A percentile compares a stretch with the other conserved stretches of the same genome.
phyloP scores from a whole-genome alignment of 495 filamentous ascomycete species.

The Polyplosphaeria fusca region DNA sequence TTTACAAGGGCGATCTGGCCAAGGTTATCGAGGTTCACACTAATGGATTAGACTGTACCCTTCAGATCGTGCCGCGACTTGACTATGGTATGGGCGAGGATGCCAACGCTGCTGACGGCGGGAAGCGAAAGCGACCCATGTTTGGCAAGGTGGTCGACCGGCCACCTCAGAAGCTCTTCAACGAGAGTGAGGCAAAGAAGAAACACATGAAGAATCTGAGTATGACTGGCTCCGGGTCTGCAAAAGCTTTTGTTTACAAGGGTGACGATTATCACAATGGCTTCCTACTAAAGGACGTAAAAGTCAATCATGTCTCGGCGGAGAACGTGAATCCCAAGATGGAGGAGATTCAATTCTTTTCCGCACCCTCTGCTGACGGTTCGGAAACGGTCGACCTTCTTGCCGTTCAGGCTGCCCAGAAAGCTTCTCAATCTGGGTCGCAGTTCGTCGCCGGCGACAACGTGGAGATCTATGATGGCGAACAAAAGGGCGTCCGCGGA shows the following conservation, averaged over 20 bases:
- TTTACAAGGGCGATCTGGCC: slow-evolving; percentile 86
- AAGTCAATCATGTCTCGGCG: slow-evolving; percentile 75
- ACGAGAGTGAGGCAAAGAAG: slow-evolving; percentile 88
- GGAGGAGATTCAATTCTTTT: slow-evolving; percentile 92
- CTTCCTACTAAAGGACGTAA: slow-evolving; percentile 91
- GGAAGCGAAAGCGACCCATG: slow-evolving; percentile 56
- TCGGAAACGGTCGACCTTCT: slow-evolving; percentile 89
- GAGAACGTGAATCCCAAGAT: slow-evolving; percentile 89
- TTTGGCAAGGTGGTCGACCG: slow-evolving; percentile 47
- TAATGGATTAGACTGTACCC: slow-evolving; percentile 82
- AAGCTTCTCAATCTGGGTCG: slow-evolving; percentile 69
- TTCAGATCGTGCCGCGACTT: slow-evolving; percentile 82
- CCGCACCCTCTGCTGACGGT: slow-evolving; percentile 82
- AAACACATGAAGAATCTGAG: slow-evolving; percentile 68
- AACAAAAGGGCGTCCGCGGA: slow-evolving; percentile 87
- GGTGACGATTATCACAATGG: slow-evolving; percentile 88
- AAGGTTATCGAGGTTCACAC: slow-evolving; percentile 91
- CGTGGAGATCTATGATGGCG: slow-evolving; percentile 92
- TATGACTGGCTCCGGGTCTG: slow-evolving; percentile 25
- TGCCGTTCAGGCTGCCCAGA: slow-evolving; percentile 81
- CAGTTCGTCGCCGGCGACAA: slow-evolving; percentile 87
- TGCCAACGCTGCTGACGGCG: slow-evolving; percentile 50
- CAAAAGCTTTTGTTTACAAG: slow-evolving; percentile 78
- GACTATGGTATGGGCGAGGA: slow-evolving; percentile 91
- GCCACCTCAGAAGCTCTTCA: slow-evolving; percentile 91